Base-by-base conservation (phyloP, 2,329 filamentous ascomycete species). In the Penicillium aurantiogriseum region DNA sequence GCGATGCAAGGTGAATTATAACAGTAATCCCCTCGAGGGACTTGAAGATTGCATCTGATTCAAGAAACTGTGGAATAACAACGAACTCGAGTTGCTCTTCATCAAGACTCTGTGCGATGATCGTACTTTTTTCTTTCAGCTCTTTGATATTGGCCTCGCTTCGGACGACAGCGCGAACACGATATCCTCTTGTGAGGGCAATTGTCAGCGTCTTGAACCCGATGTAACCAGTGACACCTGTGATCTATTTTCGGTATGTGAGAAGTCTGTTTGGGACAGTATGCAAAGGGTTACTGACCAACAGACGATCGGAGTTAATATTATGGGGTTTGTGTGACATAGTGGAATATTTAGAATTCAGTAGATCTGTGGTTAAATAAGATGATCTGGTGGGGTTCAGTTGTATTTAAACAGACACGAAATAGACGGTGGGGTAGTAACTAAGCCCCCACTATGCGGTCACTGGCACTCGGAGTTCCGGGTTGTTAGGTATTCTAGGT, bases 1-100 rank as follows among this genome's bases (percentile, higher is more conserved):
- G 51, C 2, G 51, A 54, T 13, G 51, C 43, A 13, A 54, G 51
- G 33, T 54, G 51, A 23, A 47, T 47, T 2, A 54, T 47, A 8
- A 39, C 35, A 40, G 19, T 33, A 4, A 54, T 54, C 1, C 29
- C 49, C 11, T 35, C 21, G 17, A 51, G 27, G 5, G 11, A n/a
- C 21, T 51, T 5, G 15, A 51, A 51, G 6, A 51, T 43, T 44
- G 49, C 49, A 36, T 51, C 49, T 6, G 23, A 9, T 21, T 51
- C 19, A 8, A 51, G 21, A 13, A 51, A 44, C 5, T 44, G 17
- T 21, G 39, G 29, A 25, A 51, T 44, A 10, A 42, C 19, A 13
- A 19, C 19, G 6, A 51, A 33, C 5, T 36, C 19, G 10, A 51
- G 49, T 36, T 31, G 27, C 7, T 23, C 11, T 6, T 27, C 9